Conservation (phyloP, 345 rosid species). For the Murraya koenigii region DNA sequence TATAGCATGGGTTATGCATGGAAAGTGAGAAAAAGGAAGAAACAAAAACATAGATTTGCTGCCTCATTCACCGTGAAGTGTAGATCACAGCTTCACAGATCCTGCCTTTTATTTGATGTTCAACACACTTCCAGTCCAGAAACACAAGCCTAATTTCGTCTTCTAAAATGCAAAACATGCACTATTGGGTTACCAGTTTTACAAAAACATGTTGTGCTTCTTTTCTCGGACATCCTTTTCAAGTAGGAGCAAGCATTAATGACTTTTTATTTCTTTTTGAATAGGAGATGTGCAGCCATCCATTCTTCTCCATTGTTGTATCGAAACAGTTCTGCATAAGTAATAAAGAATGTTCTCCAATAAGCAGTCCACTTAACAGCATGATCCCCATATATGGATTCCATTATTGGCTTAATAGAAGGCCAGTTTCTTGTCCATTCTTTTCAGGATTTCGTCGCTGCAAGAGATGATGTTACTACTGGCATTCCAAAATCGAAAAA, state of each 20-base stretch:
- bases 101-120: neutral
- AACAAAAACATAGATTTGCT: neutral
- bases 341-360: constrained; percentile 80
- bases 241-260: too few species aligned
- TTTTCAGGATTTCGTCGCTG: constrained; percentile 69
- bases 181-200: too few species aligned
- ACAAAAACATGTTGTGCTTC: too few species aligned
- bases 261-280: constrained; percentile 60
- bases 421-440: constrained; percentile 66
- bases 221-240: too few species aligned
- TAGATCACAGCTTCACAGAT: too few species aligned
- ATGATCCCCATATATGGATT: constrained; percentile 66
- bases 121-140: neutral
- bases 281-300: constrained; percentile 73
- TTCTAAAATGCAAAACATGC: neutral
- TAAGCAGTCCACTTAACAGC: constrained; percentile 84
- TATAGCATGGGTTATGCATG: neutral
- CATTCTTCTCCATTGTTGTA: constrained; percentile 87
- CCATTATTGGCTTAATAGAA: constrained; percentile 62
- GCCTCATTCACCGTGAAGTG: neutral
- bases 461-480: neutral
- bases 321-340: constrained; percentile 80
- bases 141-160: neutral
- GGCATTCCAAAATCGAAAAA: neutral
- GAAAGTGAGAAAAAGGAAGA: neutral